Conservation (phyloP, 768 basidiomycete species). For the Dacryopinax spathularia region DNA sequence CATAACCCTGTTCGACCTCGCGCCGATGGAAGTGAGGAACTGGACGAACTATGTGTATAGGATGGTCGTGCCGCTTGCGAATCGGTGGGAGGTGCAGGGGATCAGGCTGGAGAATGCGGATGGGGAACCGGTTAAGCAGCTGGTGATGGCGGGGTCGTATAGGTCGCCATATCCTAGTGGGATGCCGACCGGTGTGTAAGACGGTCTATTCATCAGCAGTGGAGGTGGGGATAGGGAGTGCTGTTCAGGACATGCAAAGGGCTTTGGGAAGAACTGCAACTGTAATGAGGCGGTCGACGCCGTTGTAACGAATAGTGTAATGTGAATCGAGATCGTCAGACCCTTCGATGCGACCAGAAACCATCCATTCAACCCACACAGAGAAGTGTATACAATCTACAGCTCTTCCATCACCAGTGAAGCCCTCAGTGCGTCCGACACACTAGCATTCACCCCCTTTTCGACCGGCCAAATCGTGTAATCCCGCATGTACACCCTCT, state of each 20-base stretch:
- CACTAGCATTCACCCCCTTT: not conserved
- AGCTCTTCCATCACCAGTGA: not conserved
- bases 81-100: not conserved
- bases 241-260: too few species aligned
- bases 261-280: too few species aligned
- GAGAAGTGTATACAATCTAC: not conserved
- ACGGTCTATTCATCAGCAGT: too few species aligned
- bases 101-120: not conserved
- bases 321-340: not conserved
- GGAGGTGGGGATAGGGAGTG: too few species aligned
- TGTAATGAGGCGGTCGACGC: too few species aligned
- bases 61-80: not conserved
- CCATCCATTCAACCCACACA: too few species aligned
- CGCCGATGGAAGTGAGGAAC: not conserved
- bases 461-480: not conserved
- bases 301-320: not conserved
- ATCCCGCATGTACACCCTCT: conserved; percentile 1
- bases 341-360: too few species aligned
- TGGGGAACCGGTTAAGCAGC: not conserved
- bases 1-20: not conserved
- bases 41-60: not conserved
- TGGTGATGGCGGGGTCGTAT: not conserved
- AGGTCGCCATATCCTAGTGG: not conserved
- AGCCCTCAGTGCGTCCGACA: not conserved
- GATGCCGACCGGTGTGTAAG: too few species aligned